These are phyloP conservation scores for Suhomyces tanzawaensis DNA, from an alignment of 805 yeast genomes.

Conservation along the genomic window DNA sequence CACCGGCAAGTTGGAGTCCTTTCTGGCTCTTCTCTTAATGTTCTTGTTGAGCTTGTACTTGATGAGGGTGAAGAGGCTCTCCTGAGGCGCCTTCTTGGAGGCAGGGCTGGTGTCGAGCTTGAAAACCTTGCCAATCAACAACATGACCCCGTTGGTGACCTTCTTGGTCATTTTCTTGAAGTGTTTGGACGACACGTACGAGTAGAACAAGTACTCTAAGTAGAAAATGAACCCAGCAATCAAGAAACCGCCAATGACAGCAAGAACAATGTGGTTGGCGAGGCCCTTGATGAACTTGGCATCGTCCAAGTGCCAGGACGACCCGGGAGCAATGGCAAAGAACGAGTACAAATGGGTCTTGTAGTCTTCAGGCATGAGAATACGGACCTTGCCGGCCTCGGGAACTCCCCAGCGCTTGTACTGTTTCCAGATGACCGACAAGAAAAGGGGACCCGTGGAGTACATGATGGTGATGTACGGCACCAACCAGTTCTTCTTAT, in stretches of 20 bases:
- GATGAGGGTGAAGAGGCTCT: conserved; percentile 6
- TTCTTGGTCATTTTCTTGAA: conserved; percentile 23
- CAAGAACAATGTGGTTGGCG: conserved; percentile 70
- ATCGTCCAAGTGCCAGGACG: conserved; percentile 91
- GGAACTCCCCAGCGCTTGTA: conserved; percentile 79
- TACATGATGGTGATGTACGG: conserved; percentile 92
- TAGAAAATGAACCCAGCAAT: conserved; percentile 44
- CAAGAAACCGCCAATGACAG: conserved; percentile 68
- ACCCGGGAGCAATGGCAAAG: conserved; percentile 75
- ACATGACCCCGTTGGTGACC: neutral
- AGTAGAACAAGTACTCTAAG: conserved; percentile 41
- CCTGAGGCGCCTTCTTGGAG: neutral
- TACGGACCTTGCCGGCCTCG: conserved; percentile 61
- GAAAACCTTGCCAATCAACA: neutral
- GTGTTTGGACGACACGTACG: conserved; percentile 29
- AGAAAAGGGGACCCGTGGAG: conserved; percentile 87
- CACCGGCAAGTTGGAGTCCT: conserved; percentile 53
- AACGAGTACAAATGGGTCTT: conserved; percentile 60
- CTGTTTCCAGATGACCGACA: conserved; percentile 84
- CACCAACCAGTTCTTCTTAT: conserved; percentile 69
- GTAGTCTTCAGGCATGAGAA: conserved; percentile 71
- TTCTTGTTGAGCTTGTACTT: conserved; percentile 13
- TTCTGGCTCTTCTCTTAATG: conserved; percentile 43
- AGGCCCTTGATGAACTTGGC: conserved; percentile 73
- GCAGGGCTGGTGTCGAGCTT: neutral